Percentiles rank a stretch among this genome's conserved stretches.
Conservation (phyloP, 2,329 filamentous ascomycete genomes). For the Beauveria medogensis region DNA sequence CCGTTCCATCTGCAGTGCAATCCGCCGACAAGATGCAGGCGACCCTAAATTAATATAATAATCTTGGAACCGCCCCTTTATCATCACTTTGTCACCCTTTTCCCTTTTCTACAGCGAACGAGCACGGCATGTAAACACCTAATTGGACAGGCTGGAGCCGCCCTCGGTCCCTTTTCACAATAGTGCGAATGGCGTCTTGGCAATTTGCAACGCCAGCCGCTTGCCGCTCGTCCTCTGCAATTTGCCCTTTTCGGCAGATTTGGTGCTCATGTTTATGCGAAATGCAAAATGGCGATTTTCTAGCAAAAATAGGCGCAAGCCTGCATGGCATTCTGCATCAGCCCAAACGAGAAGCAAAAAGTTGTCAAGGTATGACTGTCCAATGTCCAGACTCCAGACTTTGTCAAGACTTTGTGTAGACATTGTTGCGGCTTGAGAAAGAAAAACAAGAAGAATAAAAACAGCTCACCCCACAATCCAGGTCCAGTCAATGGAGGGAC, state of each 20-base stretch:
- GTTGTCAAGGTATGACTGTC: too few species aligned
- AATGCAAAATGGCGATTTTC: neutral
- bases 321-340: neutral
- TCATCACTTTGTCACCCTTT: neutral
- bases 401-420: neutral
- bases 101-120: neutral
- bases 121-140: neutral
- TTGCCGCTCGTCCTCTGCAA: too few species aligned
- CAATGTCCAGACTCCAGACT: neutral
- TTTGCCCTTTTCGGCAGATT: neutral
- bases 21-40: conserved; percentile 1
- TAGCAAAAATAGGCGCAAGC: neutral
- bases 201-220: neutral
- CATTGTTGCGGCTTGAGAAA: neutral
- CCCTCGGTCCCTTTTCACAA: neutral
- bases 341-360: neutral
- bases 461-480: neutral
- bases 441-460: too few species aligned
- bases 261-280: neutral
- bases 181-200: conserved; percentile 1
- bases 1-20: neutral
- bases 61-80: neutral
- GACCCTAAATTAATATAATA: neutral
- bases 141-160: neutral
- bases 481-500: neutral